Conservation (phyloP, 2,329 filamentous ascomycete species). For the Colletotrichum australisinense region DNA sequence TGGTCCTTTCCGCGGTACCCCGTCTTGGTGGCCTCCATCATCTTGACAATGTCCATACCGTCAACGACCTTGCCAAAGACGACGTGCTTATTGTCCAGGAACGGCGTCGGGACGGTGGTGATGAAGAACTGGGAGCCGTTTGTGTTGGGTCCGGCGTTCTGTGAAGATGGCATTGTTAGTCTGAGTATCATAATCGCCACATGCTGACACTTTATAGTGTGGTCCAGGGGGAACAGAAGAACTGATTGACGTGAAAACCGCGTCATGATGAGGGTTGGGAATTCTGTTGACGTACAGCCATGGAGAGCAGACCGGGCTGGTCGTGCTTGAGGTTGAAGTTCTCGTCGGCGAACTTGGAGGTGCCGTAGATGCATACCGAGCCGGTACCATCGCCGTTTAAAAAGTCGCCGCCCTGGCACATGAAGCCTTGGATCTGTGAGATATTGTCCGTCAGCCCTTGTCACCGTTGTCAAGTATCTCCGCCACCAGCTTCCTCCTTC, state of each 20-base stretch:
- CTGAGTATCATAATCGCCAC: not conserved
- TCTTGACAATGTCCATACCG: constrained; percentile 89
- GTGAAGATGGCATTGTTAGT: not conserved
- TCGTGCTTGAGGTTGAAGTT: constrained; percentile 88
- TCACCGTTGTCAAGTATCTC: not conserved
- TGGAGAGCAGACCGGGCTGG: constrained; percentile 83
- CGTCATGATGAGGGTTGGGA: no score
- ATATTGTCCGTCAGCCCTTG: not conserved
- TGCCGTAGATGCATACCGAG: constrained; percentile 88
- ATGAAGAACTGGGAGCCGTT: constrained; percentile 99
- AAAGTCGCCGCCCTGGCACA: constrained; percentile 98
- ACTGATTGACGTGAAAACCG: no score
- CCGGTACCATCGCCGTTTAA: constrained; percentile 93
- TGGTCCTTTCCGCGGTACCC: constrained; percentile 79
- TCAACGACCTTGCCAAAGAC: constrained; percentile 93
- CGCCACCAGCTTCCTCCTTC: not conserved
- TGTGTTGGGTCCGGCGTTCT: constrained; percentile 92
- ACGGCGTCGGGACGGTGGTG: constrained; percentile 87
- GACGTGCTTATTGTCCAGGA: constrained; percentile 92
- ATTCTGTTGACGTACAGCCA: constrained; percentile 74
- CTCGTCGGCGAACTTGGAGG: constrained; percentile 87
- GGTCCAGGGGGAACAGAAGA: no score
- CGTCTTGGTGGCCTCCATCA: constrained; percentile 92
- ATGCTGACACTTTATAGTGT: no score
- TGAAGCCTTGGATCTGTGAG: constrained; percentile 88